Conservation (phyloP, 2,329 filamentous ascomycete species). For the Emericellopsis cladophorae region DNA sequence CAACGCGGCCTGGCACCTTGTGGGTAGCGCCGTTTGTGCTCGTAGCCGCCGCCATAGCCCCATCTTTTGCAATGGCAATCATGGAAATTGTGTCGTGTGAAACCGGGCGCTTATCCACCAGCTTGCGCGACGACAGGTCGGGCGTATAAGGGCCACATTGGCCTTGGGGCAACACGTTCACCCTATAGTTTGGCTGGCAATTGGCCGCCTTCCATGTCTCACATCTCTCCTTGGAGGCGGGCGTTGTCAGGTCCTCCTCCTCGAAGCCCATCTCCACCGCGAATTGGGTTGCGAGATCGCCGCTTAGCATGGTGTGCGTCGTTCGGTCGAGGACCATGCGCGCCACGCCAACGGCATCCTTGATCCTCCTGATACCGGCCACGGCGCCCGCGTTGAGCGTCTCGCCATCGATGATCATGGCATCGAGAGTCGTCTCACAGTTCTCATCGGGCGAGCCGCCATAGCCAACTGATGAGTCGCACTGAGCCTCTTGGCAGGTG, state of each 20-base stretch:
- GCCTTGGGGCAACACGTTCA: constrained; percentile 31
- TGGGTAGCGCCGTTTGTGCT: constrained; percentile 42
- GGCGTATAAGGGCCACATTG: constrained; percentile 35
- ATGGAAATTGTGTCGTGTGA: constrained; percentile 43
- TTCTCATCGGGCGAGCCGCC: constrained; percentile 41
- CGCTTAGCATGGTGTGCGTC: constrained; percentile 35
- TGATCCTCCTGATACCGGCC: constrained; percentile 33
- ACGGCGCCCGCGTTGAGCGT: constrained; percentile 42
- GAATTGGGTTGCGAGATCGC: constrained; percentile 40
- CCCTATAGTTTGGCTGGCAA: constrained; percentile 39
- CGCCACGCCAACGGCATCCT: constrained; percentile 35
- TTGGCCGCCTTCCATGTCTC: constrained; percentile 23
- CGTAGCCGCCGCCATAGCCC: constrained; percentile 39
- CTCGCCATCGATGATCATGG: constrained; percentile 43
- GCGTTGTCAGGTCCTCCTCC: constrained; percentile 28
- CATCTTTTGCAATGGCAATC: constrained; percentile 28
- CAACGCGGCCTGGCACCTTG: constrained; percentile 42
- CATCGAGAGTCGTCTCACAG: constrained; percentile 46
- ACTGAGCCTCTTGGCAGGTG: constrained; percentile 37
- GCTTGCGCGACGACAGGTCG: not conserved
- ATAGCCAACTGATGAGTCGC: constrained; percentile 41
- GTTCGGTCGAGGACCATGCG: constrained; percentile 37
- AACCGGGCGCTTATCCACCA: constrained; percentile 7
- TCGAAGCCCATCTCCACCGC: constrained; percentile 37
- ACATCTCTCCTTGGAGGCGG: constrained; percentile 24